phyloP scores from a whole-genome alignment of 1,284 basidiomycete genomes.

The Cutaneotrichosporon sp. region DNA sequence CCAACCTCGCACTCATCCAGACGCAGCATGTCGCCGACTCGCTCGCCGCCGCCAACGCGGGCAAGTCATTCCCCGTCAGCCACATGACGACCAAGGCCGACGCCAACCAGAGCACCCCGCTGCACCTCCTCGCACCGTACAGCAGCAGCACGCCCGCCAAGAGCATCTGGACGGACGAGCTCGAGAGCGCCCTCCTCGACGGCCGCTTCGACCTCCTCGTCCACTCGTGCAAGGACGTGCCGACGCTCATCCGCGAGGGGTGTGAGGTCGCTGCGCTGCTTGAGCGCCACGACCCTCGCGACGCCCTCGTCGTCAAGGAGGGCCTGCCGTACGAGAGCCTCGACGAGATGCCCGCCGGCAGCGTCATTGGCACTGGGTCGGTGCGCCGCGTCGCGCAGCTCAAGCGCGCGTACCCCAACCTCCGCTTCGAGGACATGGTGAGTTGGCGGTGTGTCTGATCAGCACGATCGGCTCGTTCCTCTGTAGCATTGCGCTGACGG shows the following conservation, averaged over 20 bases:
- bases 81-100: constrained; percentile 93
- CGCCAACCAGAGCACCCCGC: constrained; percentile 72
- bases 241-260: constrained; percentile 79
- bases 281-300: constrained; percentile 85
- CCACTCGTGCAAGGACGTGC: constrained; percentile 92
- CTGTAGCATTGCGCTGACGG: too few relatives aligned
- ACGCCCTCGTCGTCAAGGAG: constrained; percentile 83
- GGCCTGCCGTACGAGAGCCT: constrained; percentile 72
- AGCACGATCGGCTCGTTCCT: too few relatives aligned
- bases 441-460: constrained; percentile 54
- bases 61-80: constrained; percentile 63
- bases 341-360: constrained; percentile 83
- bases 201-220: constrained; percentile 86
- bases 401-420: constrained; percentile 71
- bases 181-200: constrained; percentile 77
- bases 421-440: constrained; percentile 88
- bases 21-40: constrained; percentile 70
- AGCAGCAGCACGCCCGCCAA: constrained; percentile 61
- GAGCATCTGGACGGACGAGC: constrained; percentile 91
- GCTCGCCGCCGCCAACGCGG: constrained; percentile 59
- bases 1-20: constrained; percentile 82
- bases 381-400: constrained; percentile 91
- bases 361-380: constrained; percentile 91
- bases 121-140: constrained; percentile 56
- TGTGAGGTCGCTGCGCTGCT: constrained; percentile 84